Evolutionary conservation across 257 asterid species (phyloP).

Genomic region (Ajuga chamaepitys): DNA sequence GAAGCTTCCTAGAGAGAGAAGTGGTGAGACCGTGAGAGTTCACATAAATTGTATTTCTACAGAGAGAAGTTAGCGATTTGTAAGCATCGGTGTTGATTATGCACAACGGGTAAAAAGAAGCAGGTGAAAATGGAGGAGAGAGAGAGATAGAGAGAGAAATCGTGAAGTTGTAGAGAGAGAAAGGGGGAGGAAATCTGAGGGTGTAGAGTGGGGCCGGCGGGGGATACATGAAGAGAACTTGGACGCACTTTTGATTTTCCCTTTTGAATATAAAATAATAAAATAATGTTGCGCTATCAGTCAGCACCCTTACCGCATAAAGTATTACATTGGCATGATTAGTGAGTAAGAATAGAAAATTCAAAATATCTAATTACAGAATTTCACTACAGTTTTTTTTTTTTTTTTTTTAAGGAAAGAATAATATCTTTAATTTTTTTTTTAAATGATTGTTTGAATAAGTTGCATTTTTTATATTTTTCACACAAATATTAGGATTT

Average conservation of each 20-base stretch:
- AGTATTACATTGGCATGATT: slow-evolving; percentile 20
- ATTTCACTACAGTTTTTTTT: too few species aligned
- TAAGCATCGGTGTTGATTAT: slow-evolving; percentile 26
- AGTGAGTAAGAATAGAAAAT: neutral
- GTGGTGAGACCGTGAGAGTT: neutral
- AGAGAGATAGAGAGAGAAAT: neutral
- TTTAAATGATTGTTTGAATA: too few species aligned
- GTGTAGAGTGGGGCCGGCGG: slow-evolving; percentile 30
- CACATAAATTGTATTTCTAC: neutral
- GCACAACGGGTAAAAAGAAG: slow-evolving; percentile 2
- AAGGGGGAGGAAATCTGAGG: slow-evolving; percentile 22
- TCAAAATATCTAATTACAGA: neutral
- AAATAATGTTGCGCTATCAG: neutral
- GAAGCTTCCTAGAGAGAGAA: slow-evolving; percentile 23
- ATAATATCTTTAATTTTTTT: too few species aligned
- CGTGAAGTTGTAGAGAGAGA: slow-evolving; percentile 12
- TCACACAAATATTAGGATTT: too few species aligned
- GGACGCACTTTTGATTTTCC: slow-evolving; percentile 49
- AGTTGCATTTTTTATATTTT: too few species aligned
- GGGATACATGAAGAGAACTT: slow-evolving; percentile 80
- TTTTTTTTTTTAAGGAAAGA: too few species aligned
- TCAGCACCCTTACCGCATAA: slow-evolving; percentile 6
- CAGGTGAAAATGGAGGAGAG: neutral
- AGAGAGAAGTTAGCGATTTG: slow-evolving; percentile 19
- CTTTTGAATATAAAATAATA: neutral